Evolutionary conservation across 257 asterid species (phyloP).

Genomic region (Nicotiana benthamiana): DNA sequence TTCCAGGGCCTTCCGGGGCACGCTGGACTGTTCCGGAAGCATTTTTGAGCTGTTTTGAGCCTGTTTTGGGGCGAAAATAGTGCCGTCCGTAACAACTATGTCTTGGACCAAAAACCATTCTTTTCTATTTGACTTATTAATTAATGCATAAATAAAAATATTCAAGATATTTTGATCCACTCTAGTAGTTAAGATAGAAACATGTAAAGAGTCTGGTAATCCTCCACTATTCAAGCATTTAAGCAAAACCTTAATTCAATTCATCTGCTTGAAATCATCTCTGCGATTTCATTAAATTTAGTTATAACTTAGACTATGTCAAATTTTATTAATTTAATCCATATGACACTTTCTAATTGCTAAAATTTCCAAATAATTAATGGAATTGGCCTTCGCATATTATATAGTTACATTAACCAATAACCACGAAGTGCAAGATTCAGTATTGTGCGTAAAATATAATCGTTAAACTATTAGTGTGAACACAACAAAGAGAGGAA

Average conservation of each 20-base stretch:
- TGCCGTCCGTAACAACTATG: too few species aligned
- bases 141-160: too few species aligned
- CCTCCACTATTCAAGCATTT: not conserved
- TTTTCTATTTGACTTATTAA: too few species aligned
- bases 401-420: not conserved
- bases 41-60: too few species aligned
- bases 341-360: not conserved
- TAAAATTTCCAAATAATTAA: not conserved
- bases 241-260: not conserved
- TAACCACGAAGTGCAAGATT: not conserved
- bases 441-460: not conserved
- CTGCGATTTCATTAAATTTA: not conserved
- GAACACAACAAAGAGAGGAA: not conserved
- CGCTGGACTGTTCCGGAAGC: too few species aligned
- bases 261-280: not conserved
- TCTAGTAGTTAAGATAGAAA: too few species aligned
- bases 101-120: too few species aligned
- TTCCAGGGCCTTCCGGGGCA: too few species aligned
- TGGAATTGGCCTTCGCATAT: not conserved
- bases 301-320: not conserved
- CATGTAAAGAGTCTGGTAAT: not conserved
- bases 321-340: not conserved
- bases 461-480: not conserved
- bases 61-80: too few species aligned
- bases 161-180: too few species aligned